Percentiles rank a stretch among this genome's conserved stretches.
These are phyloP conservation scores for Aspergillus nidulans DNA, from an alignment of 495 filamentous ascomycete genomes.

Conservation along the genomic window DNA sequence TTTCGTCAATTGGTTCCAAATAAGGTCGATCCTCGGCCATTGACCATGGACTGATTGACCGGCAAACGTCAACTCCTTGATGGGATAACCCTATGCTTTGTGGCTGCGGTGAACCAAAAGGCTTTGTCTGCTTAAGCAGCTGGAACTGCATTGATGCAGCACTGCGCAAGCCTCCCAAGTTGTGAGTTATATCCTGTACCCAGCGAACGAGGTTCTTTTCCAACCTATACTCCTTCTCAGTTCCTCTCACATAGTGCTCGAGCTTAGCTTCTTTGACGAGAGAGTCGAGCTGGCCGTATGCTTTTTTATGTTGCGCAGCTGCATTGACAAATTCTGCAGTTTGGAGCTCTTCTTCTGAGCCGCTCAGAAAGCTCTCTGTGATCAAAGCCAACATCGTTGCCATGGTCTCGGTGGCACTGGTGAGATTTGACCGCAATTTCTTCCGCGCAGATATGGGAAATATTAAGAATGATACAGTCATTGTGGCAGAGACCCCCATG, in stretches of 20 bases:
- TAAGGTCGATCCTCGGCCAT: constrained; percentile 35
- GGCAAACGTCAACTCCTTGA: constrained; percentile 11
- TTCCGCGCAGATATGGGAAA: constrained; percentile 77
- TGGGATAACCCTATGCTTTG: constrained; percentile 6
- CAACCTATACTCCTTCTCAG: constrained; percentile 74
- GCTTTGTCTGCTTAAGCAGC: constrained; percentile 61
- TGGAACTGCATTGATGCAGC: constrained; percentile 86
- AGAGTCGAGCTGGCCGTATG: constrained; percentile 70
- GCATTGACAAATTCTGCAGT: constrained; percentile 59
- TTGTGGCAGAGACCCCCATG: constrained; percentile 74
- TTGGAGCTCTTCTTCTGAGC: constrained; percentile 72
- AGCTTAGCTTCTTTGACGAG: constrained; percentile 83
- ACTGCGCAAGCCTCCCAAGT: constrained; percentile 85
- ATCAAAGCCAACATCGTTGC: constrained; percentile 79
- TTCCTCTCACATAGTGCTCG: constrained; percentile 82
- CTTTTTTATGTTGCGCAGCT: constrained; percentile 61
- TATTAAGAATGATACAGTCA: constrained; percentile 70
- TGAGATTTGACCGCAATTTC: constrained; percentile 70
- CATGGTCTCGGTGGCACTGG: constrained; percentile 68
- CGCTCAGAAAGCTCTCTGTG: constrained; percentile 78
- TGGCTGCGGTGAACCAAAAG: constrained; percentile 15
- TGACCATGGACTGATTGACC: constrained; percentile 33
- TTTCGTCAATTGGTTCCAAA: constrained; percentile 63
- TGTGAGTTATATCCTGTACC: constrained; percentile 82
- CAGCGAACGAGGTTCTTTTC: constrained; percentile 78